Evolutionary conservation across 306 rosid genomes (phyloP), one percentile per base, ranked within the genome.

Genomic region (Quercus mongolica): DNA sequence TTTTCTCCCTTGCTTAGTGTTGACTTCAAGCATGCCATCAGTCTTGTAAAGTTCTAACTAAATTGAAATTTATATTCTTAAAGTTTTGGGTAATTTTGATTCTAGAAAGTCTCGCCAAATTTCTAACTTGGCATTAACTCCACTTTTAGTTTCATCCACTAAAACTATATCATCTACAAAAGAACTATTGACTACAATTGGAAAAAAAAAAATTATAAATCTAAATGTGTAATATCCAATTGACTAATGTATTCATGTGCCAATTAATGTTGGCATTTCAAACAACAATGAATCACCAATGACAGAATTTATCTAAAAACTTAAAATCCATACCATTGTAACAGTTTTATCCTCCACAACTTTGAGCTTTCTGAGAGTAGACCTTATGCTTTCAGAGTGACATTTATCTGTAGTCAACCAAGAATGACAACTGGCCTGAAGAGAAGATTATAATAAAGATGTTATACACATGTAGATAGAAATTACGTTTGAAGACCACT

Each of bases 341-440:
- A 85, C 67, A 79, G 80, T 78, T 85, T 64, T 74, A 76, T 92
- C 87, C 82, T 88, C 92, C 61, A 78, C 83, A 80, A 84, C 73
- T 80, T 83, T 84, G 69, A 90, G 86, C 80, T 88, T 90, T 74
- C 87, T 80, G 59, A 91, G 84, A 55, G 90, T 62, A 87, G 89
- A 86, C 81, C 85, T 78, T 57, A 85, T 65, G 74, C 76, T 76
- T 76, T 69, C 82, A 78, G 86, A 55, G 79, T 73, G 73, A 69
- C 80, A 76, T 58, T 73, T 81, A 56, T 77, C 88, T 33, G 80
- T 68, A 57, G 78, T 49, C 25, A 91, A 82, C 76, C 88, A 89
- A 49, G 77, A 78, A 69, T 85, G 84, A 83, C 72, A 63, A 54
- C 83, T 81, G 41, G 86, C 92, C 98, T 95, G 85, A 78, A 83